Evolutionary conservation across 768 basidiomycete genomes (phyloP).

Genomic region (Paxillus involutus): DNA sequence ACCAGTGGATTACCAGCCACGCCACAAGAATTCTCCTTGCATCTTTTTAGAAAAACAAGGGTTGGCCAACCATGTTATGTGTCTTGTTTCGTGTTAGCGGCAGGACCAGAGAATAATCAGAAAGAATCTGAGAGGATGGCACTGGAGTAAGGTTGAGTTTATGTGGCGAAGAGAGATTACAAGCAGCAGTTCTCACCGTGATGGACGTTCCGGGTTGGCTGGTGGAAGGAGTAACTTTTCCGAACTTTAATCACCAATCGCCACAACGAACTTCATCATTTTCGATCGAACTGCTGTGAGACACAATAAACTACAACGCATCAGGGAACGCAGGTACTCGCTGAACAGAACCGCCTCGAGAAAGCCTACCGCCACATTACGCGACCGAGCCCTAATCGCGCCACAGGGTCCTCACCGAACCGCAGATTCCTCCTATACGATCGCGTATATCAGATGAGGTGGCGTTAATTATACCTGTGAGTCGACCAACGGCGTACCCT

Average conservation of each 20-base stretch:
- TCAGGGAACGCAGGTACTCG: background rate
- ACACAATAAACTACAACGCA: background rate
- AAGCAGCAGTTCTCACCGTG: too few relatives aligned
- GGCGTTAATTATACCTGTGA: background rate
- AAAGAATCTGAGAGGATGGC: too few relatives aligned
- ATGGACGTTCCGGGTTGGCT: background rate
- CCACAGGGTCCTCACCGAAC: too few relatives aligned
- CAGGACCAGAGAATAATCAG: background rate
- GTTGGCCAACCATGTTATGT: background rate
- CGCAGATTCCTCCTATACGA: too few relatives aligned
- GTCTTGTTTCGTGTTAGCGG: background rate
- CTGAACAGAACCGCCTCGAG: background rate
- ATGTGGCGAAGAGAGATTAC: too few relatives aligned
- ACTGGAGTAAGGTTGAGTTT: too few relatives aligned
- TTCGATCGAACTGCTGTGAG: background rate
- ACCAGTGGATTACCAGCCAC: background rate
- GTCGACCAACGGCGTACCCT: background rate
- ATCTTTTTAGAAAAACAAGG: background rate
- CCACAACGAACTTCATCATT: background rate
- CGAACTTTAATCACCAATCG: background rate
- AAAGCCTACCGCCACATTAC: background rate
- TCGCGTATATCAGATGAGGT: background rate
- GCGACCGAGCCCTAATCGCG: too few relatives aligned
- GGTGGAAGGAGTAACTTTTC: background rate
- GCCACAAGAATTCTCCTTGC: background rate